Evolutionary conservation across 2,329 filamentous ascomycete genomes (phyloP).

Genomic region (Elsinoe ampelina): DNA sequence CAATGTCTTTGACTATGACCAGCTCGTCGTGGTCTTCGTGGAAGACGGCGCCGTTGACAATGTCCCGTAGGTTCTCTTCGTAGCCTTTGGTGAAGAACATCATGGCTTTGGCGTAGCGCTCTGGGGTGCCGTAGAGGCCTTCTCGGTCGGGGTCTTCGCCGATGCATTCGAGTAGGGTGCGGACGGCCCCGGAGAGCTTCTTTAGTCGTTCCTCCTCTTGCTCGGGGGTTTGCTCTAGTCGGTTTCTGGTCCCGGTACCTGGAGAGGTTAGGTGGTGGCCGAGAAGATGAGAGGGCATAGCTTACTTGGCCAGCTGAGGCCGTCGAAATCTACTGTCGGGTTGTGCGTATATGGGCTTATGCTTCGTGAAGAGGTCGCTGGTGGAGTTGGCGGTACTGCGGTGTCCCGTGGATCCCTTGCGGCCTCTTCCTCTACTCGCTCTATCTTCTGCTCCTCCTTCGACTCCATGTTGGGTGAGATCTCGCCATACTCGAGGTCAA

Average conservation of each 20-base stretch:
- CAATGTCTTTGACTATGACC: slow-evolving; percentile 96
- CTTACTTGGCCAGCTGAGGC: slow-evolving; percentile 47
- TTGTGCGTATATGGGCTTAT: slow-evolving; percentile 41
- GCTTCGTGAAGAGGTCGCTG: slow-evolving; percentile 41
- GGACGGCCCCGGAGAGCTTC: slow-evolving; percentile 54
- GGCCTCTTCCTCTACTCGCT: slow-evolving; percentile 39
- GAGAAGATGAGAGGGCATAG: background rate
- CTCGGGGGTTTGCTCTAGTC: slow-evolving; percentile 49
- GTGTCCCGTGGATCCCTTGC: slow-evolving; percentile 46
- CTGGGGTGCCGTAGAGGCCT: slow-evolving; percentile 58
- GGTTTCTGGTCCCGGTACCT: slow-evolving; percentile 54
- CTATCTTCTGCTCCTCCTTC: slow-evolving; percentile 13
- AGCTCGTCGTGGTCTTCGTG: slow-evolving; percentile 95
- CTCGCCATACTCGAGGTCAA: slow-evolving; percentile 33
- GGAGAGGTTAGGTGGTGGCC: slow-evolving; percentile 7
- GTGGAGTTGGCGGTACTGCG: slow-evolving; percentile 40
- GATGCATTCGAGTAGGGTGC: slow-evolving; percentile 56
- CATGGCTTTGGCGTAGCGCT: slow-evolving; percentile 89
- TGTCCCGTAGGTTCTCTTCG: slow-evolving; percentile 82
- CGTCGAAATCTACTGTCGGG: slow-evolving; percentile 46
- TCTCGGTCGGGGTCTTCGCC: slow-evolving; percentile 58
- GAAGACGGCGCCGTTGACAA: slow-evolving; percentile 91
- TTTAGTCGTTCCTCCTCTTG: slow-evolving; percentile 48
- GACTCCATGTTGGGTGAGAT: slow-evolving; percentile 11
- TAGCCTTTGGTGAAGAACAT: slow-evolving; percentile 95